Conservation (phyloP, 495 filamentous ascomycete species). For the Aspergillus olivimuriae region DNA sequence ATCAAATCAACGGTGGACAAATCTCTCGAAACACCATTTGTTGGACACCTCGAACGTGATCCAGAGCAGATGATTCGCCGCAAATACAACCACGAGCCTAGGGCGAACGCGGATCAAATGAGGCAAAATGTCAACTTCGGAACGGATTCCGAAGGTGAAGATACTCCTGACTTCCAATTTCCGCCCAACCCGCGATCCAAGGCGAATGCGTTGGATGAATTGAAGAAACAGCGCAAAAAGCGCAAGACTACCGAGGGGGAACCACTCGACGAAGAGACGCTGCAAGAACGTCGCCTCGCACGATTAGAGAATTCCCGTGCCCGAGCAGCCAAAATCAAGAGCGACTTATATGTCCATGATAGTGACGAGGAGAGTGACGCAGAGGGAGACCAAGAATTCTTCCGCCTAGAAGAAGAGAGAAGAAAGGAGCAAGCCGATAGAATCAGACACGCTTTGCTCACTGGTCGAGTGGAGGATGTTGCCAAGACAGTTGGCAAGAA, state of each 20-base stretch:
- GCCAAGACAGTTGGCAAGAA: conserved; percentile 23
- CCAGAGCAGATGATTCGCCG: conserved; percentile 72
- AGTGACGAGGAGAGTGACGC: conserved; percentile 77
- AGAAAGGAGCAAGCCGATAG: conserved; percentile 44
- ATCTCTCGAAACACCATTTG: conserved; percentile 60
- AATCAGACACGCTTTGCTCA: conserved; percentile 45
- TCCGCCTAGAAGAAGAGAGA: conserved; percentile 56
- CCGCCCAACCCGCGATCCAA: conserved; percentile 46
- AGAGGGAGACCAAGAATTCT: conserved; percentile 62
- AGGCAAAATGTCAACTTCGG: conserved; percentile 46
- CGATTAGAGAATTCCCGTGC: conserved; percentile 53
- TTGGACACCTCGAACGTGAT: conserved; percentile 55
- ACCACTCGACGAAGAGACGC: conserved; percentile 42
- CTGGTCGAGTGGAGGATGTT: conserved; percentile 44
- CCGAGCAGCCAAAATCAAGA: conserved; percentile 73
- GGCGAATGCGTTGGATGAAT: conserved; percentile 39
- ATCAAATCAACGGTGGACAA: conserved; percentile 58
- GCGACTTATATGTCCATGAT: conserved; percentile 67
- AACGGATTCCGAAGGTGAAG: conserved; percentile 56
- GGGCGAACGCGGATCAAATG: conserved; percentile 33
- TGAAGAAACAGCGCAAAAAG: conserved; percentile 50
- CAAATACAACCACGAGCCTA: conserved; percentile 46
- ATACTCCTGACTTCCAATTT: conserved; percentile 58
- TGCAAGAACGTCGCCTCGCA: conserved; percentile 47
- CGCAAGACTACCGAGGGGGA: conserved; percentile 29